Conservation (phyloP, 805 yeast genomes). For the Wickerhamiella alocasiicola region DNA sequence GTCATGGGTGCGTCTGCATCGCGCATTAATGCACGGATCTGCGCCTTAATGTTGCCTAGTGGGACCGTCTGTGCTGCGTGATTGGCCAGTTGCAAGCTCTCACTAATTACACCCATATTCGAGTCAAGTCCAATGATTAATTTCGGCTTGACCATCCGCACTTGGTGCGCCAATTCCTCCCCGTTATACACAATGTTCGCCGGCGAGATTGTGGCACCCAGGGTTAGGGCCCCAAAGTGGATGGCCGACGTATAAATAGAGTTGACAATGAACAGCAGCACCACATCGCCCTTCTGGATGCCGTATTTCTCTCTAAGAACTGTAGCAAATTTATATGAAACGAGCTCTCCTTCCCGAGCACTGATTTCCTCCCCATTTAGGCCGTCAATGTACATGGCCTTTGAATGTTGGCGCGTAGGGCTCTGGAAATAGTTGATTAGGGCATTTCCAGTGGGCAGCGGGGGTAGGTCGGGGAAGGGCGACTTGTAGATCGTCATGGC, state of each 20-base stretch:
- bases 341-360: neutral
- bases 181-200: conserved; percentile 23
- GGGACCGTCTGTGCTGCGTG: conserved; percentile 10
- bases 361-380: neutral
- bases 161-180: conserved; percentile 23
- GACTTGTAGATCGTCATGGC: conserved; percentile 3
- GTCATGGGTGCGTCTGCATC: neutral
- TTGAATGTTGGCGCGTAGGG: neutral
- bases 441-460: conserved; percentile 4
- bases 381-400: neutral
- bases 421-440: neutral
- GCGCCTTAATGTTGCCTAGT: neutral
- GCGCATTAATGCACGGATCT: neutral
- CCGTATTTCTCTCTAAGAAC: conserved; percentile 12
- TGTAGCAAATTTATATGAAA: neutral
- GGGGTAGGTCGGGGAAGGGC: conserved; percentile 2
- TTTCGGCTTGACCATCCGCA: conserved; percentile 17
- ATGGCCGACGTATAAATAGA: conserved; percentile 22
- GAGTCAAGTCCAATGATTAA: conserved; percentile 17
- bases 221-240: conserved; percentile 21
- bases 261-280: conserved; percentile 24
- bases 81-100: neutral
- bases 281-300: conserved; percentile 24
- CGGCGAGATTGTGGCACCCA: conserved; percentile 25
- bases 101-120: neutral